Conservation (phyloP, 805 yeast genomes). For the Danielozyma ontarioensis region DNA sequence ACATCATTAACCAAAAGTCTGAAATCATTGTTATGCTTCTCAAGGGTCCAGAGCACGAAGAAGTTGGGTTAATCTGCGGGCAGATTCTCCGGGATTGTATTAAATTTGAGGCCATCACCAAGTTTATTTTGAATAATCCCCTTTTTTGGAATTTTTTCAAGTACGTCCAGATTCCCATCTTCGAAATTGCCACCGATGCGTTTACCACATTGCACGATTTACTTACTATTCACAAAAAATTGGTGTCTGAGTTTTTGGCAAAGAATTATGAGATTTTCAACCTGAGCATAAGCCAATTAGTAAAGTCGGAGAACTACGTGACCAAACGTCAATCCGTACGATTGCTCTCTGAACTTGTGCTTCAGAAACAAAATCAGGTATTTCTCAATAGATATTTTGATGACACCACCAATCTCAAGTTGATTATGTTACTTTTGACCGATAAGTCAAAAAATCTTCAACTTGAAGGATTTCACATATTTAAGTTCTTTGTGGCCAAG, state of each 20-base stretch:
- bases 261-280: constrained; percentile 56
- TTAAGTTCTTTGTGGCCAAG: constrained; percentile 94
- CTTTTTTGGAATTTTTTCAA: constrained; percentile 79
- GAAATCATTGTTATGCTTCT: constrained; percentile 58
- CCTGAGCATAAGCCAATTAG: constrained; percentile 57
- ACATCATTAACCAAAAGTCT: constrained; percentile 57
- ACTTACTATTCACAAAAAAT: constrained; percentile 61
- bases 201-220: constrained; percentile 72
- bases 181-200: constrained; percentile 88
- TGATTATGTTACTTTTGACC: constrained; percentile 79
- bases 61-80: constrained; percentile 70
- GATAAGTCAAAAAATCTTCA: constrained; percentile 89
- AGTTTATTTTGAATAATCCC: constrained; percentile 52
- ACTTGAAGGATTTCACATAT: constrained; percentile 85
- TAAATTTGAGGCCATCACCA: constrained; percentile 66
- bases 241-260: constrained; percentile 67
- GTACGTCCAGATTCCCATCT: constrained; percentile 68
- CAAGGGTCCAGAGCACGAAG: constrained; percentile 68
- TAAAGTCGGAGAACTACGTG: constrained; percentile 79
- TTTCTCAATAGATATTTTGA: constrained; percentile 76
- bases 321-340: constrained; percentile 87
- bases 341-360: constrained; percentile 64
- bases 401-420: constrained; percentile 75
- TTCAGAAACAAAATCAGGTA: constrained; percentile 63
- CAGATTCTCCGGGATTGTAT: constrained; percentile 80